These are phyloP conservation scores for Camillea tinctor DNA, from an alignment of 2,329 filamentous ascomycete genomes.

Conservation along the genomic window DNA sequence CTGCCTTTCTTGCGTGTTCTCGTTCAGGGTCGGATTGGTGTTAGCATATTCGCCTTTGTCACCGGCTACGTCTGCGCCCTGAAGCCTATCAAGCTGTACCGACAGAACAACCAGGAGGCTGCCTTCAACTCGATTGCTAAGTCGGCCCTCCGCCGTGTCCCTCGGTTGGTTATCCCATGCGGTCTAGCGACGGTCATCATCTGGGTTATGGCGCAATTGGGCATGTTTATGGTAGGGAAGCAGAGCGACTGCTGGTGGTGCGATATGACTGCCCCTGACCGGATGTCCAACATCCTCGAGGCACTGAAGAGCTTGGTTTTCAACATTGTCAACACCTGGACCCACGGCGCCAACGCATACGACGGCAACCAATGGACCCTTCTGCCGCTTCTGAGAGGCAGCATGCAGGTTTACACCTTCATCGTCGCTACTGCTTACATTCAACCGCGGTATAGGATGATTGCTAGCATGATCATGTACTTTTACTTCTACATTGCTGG, in stretches of 20 bases:
- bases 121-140: constrained; percentile 54
- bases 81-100: constrained; percentile 56
- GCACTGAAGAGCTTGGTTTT: constrained; percentile 44
- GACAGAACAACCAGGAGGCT: constrained; percentile 51
- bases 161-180: constrained; percentile 57
- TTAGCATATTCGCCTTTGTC: constrained; percentile 65
- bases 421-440: constrained; percentile 51
- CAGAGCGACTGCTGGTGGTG: constrained; percentile 61
- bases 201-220: constrained; percentile 53
- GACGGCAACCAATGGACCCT: constrained; percentile 61
- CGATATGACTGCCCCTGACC: constrained; percentile 45
- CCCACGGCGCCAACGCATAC: constrained; percentile 47
- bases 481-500: constrained; percentile 46
- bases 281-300: constrained; percentile 37
- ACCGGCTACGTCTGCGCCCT: constrained; percentile 64
- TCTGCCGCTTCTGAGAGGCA: constrained; percentile 52
- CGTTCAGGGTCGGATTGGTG: constrained; percentile 61
- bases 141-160: constrained; percentile 57
- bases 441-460: constrained; percentile 48
- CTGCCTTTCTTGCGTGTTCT: constrained; percentile 58
- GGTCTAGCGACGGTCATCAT: constrained; percentile 52
- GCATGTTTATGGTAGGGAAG: constrained; percentile 55
- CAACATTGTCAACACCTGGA: constrained; percentile 52
- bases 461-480: constrained; percentile 45
- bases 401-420: constrained; percentile 53